Evolutionary conservation across 2,329 filamentous ascomycete species (phyloP), one percentile per base, ranked within the genome.

Genomic region (Talaromyces atroroseus): DNA sequence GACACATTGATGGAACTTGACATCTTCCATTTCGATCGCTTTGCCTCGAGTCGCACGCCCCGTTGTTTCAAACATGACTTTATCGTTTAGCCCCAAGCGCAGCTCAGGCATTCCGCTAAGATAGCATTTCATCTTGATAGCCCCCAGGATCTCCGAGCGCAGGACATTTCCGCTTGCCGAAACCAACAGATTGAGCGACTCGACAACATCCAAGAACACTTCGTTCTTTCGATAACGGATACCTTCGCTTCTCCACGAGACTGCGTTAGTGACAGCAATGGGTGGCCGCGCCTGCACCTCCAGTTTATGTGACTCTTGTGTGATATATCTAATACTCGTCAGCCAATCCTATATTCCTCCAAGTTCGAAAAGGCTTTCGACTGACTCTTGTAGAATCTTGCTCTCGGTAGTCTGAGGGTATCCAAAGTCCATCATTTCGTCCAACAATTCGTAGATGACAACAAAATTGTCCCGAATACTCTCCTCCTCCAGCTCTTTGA

Each of bases 341-440:
- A 57, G 55, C 23, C 49, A 34, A 18, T 14, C 5, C 29, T n/a
- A 11, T 52, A 57, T 11, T 32, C 56, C 24, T 20, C 23, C 5
- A 14, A 26, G 24, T 26, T 26, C 7, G 45, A 12, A 2, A 21
- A 47, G n/a, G 26, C 10, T 24, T n/a, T 29, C 38, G 12, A 40
- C 74, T 65, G 77, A 85, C 79, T 99, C 94, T 75, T 99, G 94
- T 59, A 99, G 79, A 72, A 99, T 99, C 82, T 99, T 99, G 73
- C 85, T 90, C 75, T 99, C 94, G 63, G 94, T 99, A 10, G 94
- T 99, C 74, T 99, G 94, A 5, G 94, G 94, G 73, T 99, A 96
- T 61, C 94, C 94, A 80, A 99, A 99, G 76, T 99, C 94, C 94
- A 99, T 99, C 94, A 99, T 99, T 79, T 99, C 94, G 71, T 99